Evolutionary conservation across 2,329 filamentous ascomycete species (phyloP).

Genomic region (Penicillium hesseltinei): DNA sequence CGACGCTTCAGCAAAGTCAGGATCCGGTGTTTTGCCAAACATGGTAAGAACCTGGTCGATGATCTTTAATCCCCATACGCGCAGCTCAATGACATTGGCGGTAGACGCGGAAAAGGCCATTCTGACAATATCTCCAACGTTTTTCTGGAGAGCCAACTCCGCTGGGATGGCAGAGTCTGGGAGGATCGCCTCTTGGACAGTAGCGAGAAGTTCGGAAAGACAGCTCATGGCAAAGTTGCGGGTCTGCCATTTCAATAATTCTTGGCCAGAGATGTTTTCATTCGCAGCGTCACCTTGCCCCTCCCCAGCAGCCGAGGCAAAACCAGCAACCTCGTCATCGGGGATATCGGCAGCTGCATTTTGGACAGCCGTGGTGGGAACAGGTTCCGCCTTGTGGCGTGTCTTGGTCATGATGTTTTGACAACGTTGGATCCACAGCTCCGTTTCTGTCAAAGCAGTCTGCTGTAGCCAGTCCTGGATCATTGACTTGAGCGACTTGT

Average conservation of each 20-base stretch:
- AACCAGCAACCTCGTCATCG: conserved; percentile 95
- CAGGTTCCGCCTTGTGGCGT: conserved; percentile 59
- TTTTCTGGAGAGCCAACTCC: conserved; percentile 74
- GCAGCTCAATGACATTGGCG: conserved; percentile 82
- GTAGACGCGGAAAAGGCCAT: conserved; percentile 98
- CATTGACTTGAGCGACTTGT: conserved; percentile 80
- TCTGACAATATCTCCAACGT: conserved; percentile 86
- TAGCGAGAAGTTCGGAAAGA: conserved; percentile 74
- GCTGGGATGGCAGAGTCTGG: conserved; percentile 76
- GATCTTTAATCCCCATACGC: conserved; percentile 88
- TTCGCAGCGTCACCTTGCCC: conserved; percentile 57
- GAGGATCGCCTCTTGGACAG: conserved; percentile 75
- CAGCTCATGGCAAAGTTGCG: conserved; percentile 90
- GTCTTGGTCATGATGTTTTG: conserved; percentile 89
- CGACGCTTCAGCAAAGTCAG: conserved; percentile 96
- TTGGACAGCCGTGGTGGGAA: conserved; percentile 38
- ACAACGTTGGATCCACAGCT: conserved; percentile 82
- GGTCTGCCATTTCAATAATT: conserved; percentile 92
- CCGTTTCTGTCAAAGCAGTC: conserved; percentile 75
- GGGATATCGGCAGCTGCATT: conserved; percentile 70
- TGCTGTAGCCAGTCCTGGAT: conserved; percentile 92
- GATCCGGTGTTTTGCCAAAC: conserved; percentile 93
- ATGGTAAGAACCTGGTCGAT: conserved; percentile 91
- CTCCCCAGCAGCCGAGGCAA: conserved; percentile 69
- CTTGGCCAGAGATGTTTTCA: conserved; percentile 63